Conservation (phyloP, 2,329 filamentous ascomycete species). For the Fusarium sp. region DNA sequence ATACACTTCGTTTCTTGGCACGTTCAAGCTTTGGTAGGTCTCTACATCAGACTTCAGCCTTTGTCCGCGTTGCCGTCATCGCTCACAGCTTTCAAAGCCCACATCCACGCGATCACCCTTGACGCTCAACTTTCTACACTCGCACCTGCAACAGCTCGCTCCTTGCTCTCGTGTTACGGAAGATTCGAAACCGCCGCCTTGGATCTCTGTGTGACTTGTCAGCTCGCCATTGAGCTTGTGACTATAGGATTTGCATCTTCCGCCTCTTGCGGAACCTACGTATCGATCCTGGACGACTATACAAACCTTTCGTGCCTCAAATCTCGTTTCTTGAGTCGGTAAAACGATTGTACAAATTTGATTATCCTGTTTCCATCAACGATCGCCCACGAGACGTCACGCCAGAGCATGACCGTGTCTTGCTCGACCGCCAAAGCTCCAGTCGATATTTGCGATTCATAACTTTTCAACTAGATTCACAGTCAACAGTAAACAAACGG, state of each 20-base stretch:
- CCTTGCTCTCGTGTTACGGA: constrained; percentile 41
- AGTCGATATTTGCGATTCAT: constrained; percentile 22
- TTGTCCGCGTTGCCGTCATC: constrained; percentile 42
- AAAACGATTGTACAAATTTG: constrained; percentile 21
- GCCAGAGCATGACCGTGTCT: constrained; percentile 43
- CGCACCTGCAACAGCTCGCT: constrained; percentile 35
- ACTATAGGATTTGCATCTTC: constrained; percentile 26
- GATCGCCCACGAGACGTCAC: constrained; percentile 20
- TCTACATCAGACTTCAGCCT: constrained; percentile 39
- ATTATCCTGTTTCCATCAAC: constrained; percentile 17
- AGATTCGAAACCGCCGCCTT: constrained; percentile 31
- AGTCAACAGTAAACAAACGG: neutral
- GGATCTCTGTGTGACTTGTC: constrained; percentile 41
- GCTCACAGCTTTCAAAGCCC: constrained; percentile 39
- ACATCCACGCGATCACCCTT: constrained; percentile 39
- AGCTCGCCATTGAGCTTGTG: constrained; percentile 31
- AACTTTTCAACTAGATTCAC: constrained; percentile 20
- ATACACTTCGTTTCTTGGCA: constrained; percentile 31
- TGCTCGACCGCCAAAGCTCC: constrained; percentile 21
- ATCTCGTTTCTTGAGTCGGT: neutral
- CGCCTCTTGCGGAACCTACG: constrained; percentile 16
- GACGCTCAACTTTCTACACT: constrained; percentile 33
- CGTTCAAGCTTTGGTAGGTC: constrained; percentile 44
- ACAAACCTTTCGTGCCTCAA: constrained; percentile 14
- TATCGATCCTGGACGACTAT: constrained; percentile 19